Evolutionary conservation across 73 alveolate genomes (phyloP).

Genomic region (Blepharisma japonicum): DNA sequence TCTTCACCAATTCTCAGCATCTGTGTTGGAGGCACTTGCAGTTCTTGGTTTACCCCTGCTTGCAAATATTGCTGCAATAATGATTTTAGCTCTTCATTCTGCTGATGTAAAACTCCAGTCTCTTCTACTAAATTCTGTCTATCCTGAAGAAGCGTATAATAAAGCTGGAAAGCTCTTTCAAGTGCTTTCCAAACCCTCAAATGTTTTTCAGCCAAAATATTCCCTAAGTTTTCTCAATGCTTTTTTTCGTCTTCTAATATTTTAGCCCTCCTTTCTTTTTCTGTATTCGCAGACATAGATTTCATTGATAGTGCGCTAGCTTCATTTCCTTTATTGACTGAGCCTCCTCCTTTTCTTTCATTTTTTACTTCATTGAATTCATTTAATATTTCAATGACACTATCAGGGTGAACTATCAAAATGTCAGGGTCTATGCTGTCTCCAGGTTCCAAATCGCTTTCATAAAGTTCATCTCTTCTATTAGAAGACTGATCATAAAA

Average conservation of each 20-base stretch:
- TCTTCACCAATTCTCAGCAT: constrained; percentile 73
- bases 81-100: constrained; percentile 85
- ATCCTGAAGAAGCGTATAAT: constrained; percentile 70
- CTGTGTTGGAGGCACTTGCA: constrained; percentile 88
- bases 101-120: constrained; percentile 86
- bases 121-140: constrained; percentile 85
- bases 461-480: constrained; percentile 13
- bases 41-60: constrained; percentile 89
- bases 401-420: constrained; percentile 49
- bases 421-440: constrained; percentile 25
- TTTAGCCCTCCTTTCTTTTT: constrained; percentile 80
- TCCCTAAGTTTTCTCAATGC: constrained; percentile 83
- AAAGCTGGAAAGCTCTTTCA: constrained; percentile 74
- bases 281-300: constrained; percentile 54
- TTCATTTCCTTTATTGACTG: constrained; percentile 66
- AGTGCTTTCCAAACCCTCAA: constrained; percentile 77
- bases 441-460: constrained; percentile 34
- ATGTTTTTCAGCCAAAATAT: constrained; percentile 69
- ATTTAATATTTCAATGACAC: constrained; percentile 63
- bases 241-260: constrained; percentile 76
- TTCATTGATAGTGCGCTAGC: constrained; percentile 52
- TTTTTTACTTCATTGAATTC: constrained; percentile 65
- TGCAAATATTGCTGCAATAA: constrained; percentile 79
- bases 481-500: constrained; percentile 19
- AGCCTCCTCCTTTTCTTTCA: constrained; percentile 62